Evolutionary conservation across 768 basidiomycete genomes (phyloP).

Genomic region (Naganishia antarctica): DNA sequence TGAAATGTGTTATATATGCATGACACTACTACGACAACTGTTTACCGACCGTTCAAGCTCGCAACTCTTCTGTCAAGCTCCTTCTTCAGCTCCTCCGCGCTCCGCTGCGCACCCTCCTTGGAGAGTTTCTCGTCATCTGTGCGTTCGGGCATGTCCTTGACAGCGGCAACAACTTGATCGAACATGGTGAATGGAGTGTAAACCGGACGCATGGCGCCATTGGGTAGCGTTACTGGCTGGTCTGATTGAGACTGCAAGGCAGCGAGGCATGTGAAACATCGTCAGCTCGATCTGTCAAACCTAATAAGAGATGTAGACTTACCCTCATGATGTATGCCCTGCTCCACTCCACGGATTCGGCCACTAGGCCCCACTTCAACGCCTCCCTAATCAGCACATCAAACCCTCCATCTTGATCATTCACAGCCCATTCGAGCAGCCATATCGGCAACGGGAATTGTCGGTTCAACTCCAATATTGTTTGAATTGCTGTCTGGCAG

Average conservation of each 20-base stretch:
- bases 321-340: slow-evolving; percentile 70
- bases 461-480: slow-evolving; percentile 63
- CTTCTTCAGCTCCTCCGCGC: slow-evolving; percentile 3
- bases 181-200: slow-evolving; percentile 25
- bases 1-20: no score
- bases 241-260: neutral
- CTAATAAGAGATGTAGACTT: slow-evolving; percentile 35
- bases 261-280: neutral
- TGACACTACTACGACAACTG: neutral
- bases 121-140: neutral
- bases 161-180: slow-evolving; percentile 25
- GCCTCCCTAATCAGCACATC: slow-evolving; percentile 77
- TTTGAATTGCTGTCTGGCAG: slow-evolving; percentile 69
- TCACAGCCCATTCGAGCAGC: slow-evolving; percentile 60
- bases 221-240: neutral
- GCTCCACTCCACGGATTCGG: slow-evolving; percentile 69
- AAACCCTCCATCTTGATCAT: slow-evolving; percentile 49
- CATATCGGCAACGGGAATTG: slow-evolving; percentile 63
- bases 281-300: neutral
- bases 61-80: neutral
- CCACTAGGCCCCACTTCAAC: slow-evolving; percentile 72
- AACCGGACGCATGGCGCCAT: slow-evolving; percentile 3
- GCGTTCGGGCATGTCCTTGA: neutral
- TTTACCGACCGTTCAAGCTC: neutral
- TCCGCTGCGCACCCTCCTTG: neutral